Conservation (phyloP, 1,139 yeast genomes). For the Pichia sp. region DNA sequence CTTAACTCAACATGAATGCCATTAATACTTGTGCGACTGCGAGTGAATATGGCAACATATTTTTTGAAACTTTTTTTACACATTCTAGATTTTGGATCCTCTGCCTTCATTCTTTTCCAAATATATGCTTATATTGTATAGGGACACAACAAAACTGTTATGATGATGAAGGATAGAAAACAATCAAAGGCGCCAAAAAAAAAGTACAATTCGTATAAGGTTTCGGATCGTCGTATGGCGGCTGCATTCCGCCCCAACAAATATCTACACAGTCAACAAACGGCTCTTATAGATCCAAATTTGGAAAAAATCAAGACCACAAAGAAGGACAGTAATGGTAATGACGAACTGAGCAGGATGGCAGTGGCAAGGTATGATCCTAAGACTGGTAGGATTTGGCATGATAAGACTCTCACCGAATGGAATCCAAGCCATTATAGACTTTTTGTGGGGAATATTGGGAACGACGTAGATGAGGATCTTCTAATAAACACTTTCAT, state of each 20-base stretch:
- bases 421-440: constrained; percentile 51
- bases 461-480: constrained; percentile 61
- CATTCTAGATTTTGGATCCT: no score
- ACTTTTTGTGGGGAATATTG: constrained; percentile 70
- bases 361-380: constrained; percentile 22
- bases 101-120: no score
- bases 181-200: constrained; percentile 9
- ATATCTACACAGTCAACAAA: constrained; percentile 34
- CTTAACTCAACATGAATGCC: no score
- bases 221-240: constrained; percentile 52
- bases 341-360: neutral
- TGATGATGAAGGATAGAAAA: constrained; percentile 5
- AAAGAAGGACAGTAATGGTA: neutral
- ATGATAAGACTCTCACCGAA: constrained; percentile 43
- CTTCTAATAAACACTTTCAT: constrained; percentile 49
- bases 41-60: neutral
- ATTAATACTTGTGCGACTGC: neutral
- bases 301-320: constrained; percentile 4
- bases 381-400: constrained; percentile 40
- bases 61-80: neutral
- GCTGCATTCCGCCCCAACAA: constrained; percentile 37
- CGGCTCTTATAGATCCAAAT: constrained; percentile 11
- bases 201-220: constrained; percentile 33
- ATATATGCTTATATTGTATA: no score
- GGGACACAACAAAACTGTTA: neutral